Base-by-base conservation (phyloP, 129 eudicot species). In the Flaveria sonorensis region DNA sequence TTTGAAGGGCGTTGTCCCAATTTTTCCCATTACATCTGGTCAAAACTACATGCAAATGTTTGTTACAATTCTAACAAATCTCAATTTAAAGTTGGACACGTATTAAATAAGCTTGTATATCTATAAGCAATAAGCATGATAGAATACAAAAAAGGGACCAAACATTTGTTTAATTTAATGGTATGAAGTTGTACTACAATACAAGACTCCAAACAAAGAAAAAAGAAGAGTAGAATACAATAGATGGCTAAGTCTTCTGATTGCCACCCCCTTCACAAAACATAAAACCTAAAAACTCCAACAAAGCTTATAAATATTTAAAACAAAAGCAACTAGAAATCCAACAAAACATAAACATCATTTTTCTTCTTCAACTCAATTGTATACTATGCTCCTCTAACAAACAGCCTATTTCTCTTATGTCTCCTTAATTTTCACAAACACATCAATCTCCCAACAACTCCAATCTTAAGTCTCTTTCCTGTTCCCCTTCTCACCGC, bases 141-240 rank as follows among this genome's bases (percentile, higher is more conserved):
- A 59, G 1, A 59, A 59, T 23, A 14, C 11, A 62, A 9, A 75
- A 36, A 18, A 64, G 21, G 60, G 80, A 68, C 71, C 64, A 81
- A 67, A 71, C 80, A 74, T 74, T 67, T 81, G 76, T 81, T 63
- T 81, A 67, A 74, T 74, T 81, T 68, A 67, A 74, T 74, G 75
- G 84, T 81, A 81, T 81, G 79, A 81, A 81, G 80, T 74, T 81
- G 51, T 73, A 66, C 79, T 79, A 79, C 83, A 73, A 80, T 64
- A 81, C 83, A 81, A 28, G 70, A 53, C 70, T 10, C 79, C 42
- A 80, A 80, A 73, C 79, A 80, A 73, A 66, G 69, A 23, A 57
- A 61, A n/a, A 68, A 52, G 51, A 79, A 72, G 57, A 50, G 68
- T 40, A 64, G 59, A 48, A 72, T 71, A 30, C 75, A 63, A 66